These are phyloP conservation scores for Dactylonectria estremocensis DNA, from an alignment of 2,329 filamentous ascomycete genomes.

Conservation along the genomic window DNA sequence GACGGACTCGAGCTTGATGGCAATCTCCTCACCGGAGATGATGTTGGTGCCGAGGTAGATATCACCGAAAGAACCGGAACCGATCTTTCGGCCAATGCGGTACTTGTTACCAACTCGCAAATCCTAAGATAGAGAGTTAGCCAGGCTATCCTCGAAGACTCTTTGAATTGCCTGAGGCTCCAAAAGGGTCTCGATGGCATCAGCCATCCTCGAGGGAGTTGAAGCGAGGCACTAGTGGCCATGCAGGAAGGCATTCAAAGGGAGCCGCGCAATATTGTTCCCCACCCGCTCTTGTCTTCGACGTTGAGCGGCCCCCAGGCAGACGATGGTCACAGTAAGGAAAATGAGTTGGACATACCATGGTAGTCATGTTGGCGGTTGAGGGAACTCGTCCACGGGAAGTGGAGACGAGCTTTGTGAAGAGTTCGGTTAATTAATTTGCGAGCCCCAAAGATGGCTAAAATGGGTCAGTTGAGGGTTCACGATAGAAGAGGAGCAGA, in stretches of 20 bases:
- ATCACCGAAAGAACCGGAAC: constrained; percentile 96
- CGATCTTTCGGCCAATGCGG: constrained; percentile 99
- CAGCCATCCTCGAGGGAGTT: neutral
- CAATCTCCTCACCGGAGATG: constrained; percentile 99
- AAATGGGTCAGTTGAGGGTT: constrained; percentile 36
- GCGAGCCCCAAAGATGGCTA: constrained; percentile 43
- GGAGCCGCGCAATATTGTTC: neutral
- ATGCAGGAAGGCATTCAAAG: neutral
- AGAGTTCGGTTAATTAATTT: constrained; percentile 33
- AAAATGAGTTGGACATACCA: constrained; percentile 57
- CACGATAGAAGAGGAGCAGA: constrained; percentile 1
- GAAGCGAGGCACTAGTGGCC: neutral
- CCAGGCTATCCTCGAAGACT: constrained; percentile 5
- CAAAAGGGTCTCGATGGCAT: constrained; percentile 2
- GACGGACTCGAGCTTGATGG: constrained; percentile 99
- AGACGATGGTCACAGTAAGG: neutral
- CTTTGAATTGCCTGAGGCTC: neutral
- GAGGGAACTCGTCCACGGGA: constrained; percentile 41
- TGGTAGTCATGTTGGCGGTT: constrained; percentile 64
- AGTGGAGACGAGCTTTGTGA: constrained; percentile 36
- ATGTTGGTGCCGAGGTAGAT: constrained; percentile 99
- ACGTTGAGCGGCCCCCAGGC: neutral
- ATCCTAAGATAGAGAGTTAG: constrained; percentile 73
- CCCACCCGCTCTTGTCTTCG: neutral
- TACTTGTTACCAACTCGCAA: constrained; percentile 99